These are phyloP conservation scores for Amyloporia xantha DNA, from an alignment of 768 basidiomycete genomes.

Conservation along the genomic window DNA sequence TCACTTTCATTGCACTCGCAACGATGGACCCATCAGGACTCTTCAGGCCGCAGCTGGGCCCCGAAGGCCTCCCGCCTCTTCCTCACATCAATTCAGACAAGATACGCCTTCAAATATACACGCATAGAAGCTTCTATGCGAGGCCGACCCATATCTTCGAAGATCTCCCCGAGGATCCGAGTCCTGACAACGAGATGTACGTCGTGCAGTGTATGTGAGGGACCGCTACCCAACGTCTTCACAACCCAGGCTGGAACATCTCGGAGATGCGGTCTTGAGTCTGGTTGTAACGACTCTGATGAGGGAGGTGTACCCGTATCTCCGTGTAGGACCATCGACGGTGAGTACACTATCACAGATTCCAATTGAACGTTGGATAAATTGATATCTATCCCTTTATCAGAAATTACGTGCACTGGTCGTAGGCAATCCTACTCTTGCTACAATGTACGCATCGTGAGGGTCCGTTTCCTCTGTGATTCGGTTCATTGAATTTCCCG, in stretches of 20 bases:
- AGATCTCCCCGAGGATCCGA: constrained; percentile 62
- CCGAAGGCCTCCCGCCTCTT: constrained; percentile 43
- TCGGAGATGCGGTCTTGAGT: constrained; percentile 70
- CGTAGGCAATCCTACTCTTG: constrained; percentile 69
- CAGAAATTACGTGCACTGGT: constrained; percentile 77
- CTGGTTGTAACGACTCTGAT: constrained; percentile 61
- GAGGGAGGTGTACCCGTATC: constrained; percentile 54
- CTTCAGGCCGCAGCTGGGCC: constrained; percentile 29
- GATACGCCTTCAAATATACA: constrained; percentile 56
- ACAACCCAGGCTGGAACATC: constrained; percentile 58
- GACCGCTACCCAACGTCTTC: too few species aligned
- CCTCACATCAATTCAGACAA: constrained; percentile 44
- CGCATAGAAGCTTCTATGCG: constrained; percentile 65
- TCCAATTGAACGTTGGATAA: too few species aligned
- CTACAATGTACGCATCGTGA: constrained; percentile 51
- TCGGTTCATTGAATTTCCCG: neutral
- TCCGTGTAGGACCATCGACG: constrained; percentile 74
- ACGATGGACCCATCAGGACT: neutral
- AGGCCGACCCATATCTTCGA: constrained; percentile 74
- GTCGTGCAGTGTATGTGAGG: too few species aligned
- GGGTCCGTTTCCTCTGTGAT: too few species aligned
- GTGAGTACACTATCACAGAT: too few species aligned
- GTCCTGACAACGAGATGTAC: constrained; percentile 80
- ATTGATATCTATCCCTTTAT: neutral
- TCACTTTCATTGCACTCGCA: neutral